Evolutionary conservation across 2,329 filamentous ascomycete species (phyloP).

Genomic region (Mycocentrospora acerina): DNA sequence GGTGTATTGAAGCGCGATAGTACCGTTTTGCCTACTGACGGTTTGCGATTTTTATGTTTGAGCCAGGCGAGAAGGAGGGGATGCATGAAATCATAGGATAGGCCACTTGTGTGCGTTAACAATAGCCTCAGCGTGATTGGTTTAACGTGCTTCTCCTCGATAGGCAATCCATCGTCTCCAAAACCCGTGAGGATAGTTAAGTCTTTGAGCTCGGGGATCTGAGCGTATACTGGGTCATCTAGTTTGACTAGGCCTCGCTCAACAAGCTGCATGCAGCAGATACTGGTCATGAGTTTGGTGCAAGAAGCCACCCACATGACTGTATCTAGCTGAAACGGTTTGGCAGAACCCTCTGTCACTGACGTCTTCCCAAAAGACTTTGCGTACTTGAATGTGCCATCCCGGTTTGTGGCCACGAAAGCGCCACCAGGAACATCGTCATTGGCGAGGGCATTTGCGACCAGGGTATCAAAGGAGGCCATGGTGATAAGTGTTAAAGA

Average conservation of each 20-base stretch:
- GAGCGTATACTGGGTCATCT: slow-evolving; percentile 34
- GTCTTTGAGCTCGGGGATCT: slow-evolving; percentile 36
- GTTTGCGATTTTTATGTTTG: slow-evolving; percentile 16
- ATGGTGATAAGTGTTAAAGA: slow-evolving; percentile 3
- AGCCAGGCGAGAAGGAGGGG: slow-evolving; percentile 46
- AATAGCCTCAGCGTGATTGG: slow-evolving; percentile 42
- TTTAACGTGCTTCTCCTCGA: not conserved
- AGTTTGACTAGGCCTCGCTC: slow-evolving; percentile 35
- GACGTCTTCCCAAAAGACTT: slow-evolving; percentile 40
- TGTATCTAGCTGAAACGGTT: slow-evolving; percentile 24
- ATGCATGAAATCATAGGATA: slow-evolving; percentile 44
- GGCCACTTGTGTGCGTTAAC: slow-evolving; percentile 53
- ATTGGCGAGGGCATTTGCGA: slow-evolving; percentile 21
- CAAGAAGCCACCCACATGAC: slow-evolving; percentile 44
- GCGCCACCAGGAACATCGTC: slow-evolving; percentile 29
- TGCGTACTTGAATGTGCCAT: slow-evolving; percentile 39
- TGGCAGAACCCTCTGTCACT: slow-evolving; percentile 17
- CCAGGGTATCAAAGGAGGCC: slow-evolving; percentile 26
- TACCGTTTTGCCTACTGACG: slow-evolving; percentile 44
- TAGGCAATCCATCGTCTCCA: too few species aligned
- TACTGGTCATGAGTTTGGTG: slow-evolving; percentile 42
- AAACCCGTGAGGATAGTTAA: slow-evolving; percentile 13
- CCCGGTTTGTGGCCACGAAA: slow-evolving; percentile 24
- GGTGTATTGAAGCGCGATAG: slow-evolving; percentile 45
- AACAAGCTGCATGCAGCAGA: slow-evolving; percentile 38